Percentiles rank a stretch among this genome's conserved stretches.
phyloP scores from a whole-genome alignment of 2,329 filamentous ascomycete genomes.

The Paecilomyces variotii region DNA sequence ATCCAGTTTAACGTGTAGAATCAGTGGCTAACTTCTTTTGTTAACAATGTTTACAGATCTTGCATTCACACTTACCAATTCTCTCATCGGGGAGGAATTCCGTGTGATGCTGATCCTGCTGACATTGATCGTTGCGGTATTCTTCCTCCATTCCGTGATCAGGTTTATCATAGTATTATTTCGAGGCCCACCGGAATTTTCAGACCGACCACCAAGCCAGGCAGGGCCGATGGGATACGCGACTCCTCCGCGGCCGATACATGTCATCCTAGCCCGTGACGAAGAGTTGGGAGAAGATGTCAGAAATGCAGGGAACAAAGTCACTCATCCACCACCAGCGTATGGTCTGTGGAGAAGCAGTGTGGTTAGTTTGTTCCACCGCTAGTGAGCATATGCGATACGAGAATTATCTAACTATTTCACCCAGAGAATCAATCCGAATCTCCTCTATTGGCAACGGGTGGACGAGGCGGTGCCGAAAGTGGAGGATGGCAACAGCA shows the following conservation, averaged over 20 bases:
- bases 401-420: conserved; percentile 1
- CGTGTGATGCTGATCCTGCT: conserved; percentile 73
- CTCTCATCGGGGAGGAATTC: conserved; percentile 59
- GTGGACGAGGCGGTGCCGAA: conserved; percentile 36
- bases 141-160: conserved; percentile 74
- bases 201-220: conserved; percentile 39
- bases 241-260: conserved; percentile 65
- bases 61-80: conserved; percentile 59
- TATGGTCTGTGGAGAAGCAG: conserved; percentile 81
- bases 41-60: conserved; percentile 50
- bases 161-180: conserved; percentile 62
- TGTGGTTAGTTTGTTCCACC: conserved; percentile 52
- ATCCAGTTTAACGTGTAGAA: not conserved
- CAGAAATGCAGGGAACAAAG: conserved; percentile 46
- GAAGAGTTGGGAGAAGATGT: conserved; percentile 52
- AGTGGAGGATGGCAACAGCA: conserved; percentile 9
- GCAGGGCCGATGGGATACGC: conserved; percentile 57
- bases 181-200: conserved; percentile 28
- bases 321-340: conserved; percentile 59
- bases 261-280: conserved; percentile 65
- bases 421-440: conserved; percentile 63
- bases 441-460: conserved; percentile 73
- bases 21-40: conserved; percentile 3
- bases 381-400: not conserved
- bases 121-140: conserved; percentile 63